A percentile compares a stretch with the other conserved stretches of the same genome.
phyloP scores from a whole-genome alignment of 2,329 filamentous ascomycete genomes.

The Paecilomyces formosus region DNA sequence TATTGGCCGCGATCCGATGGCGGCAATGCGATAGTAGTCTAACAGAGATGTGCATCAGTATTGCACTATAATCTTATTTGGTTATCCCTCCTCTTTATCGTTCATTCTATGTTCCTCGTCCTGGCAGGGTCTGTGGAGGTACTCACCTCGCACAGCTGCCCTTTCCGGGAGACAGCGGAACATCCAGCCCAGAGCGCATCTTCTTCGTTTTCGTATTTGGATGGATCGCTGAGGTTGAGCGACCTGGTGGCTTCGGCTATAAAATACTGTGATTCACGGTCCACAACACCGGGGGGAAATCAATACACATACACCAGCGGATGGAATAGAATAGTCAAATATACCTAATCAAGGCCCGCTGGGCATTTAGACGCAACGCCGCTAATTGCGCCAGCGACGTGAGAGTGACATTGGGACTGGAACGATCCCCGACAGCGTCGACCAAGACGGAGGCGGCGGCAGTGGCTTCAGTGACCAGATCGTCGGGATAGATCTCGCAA shows the following conservation, averaged over 20 bases:
- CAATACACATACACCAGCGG: not conserved
- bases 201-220: constrained; percentile 21
- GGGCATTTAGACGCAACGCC: constrained; percentile 25
- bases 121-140: not conserved
- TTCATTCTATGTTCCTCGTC: not conserved
- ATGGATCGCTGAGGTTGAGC: constrained; percentile 27
- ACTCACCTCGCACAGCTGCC: constrained; percentile 26
- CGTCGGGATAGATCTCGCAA: constrained; percentile 11
- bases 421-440: constrained; percentile 18
- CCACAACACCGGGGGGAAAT: constrained; percentile 31
- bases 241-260: constrained; percentile 44
- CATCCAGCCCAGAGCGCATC: constrained; percentile 24
- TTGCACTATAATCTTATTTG: not conserved
- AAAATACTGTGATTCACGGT: constrained; percentile 42
- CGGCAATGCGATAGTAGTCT: constrained; percentile 29
- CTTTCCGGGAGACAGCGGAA: constrained; percentile 22
- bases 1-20: constrained; percentile 17
- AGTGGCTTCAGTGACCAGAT: constrained; percentile 5
- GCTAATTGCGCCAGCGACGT: constrained; percentile 29
- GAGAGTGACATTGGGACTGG: constrained; percentile 25
- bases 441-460: constrained; percentile 2
- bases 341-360: constrained; percentile 32
- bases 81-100: not conserved
- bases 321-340: not conserved
- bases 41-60: not conserved